Base-by-base conservation (phyloP, 1,284 basidiomycete species). In the Mycosarcoma mackinlayi region DNA sequence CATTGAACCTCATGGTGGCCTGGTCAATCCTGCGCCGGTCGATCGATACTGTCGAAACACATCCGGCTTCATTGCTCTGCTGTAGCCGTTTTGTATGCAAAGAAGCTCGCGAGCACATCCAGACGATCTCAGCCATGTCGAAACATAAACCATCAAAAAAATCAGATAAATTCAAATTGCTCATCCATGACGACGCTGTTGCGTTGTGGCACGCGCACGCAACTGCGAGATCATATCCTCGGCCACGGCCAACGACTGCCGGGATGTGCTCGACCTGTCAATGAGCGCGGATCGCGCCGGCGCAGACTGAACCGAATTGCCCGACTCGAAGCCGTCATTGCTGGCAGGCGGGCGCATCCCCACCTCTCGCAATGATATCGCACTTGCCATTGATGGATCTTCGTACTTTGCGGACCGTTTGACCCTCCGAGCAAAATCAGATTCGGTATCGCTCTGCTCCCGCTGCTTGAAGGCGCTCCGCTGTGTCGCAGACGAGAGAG, bases 381-480 rank as follows among this genome's bases (percentile, higher is more conserved):
- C n/a, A n/a, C n/a, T 21, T 28, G n/a, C 24, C 27, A n/a, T 13
- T 3, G 34, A 18, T 13, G 24, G 6, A n/a, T 31, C 21, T 7
- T 57, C 61, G 40, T 64, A 64, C 45, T 57, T 64, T 9, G 61
- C 48, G 8, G 61, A 64, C 0, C 61, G 54, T 35, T 46, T 52
- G 13, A 41, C 28, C 40, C 60, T 45, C 18, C 21, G n/a, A 2
- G 18, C 27, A 21, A 34, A 34, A 30, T 34, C 39, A 0, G 57
- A 59, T 18, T 59, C 57, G 38, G 31, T 47, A 24, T 52, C 44
- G 31, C 49, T 59, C 14, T 48, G 48, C 28, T 46, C 37, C 3
- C 37, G 40, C 3, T 18, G n/a, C 19, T 51, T 27, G 3, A 25
- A 9, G 10, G 28, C 11, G 13, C 21, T 40, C 6, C 44, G n/a